Conservation (phyloP, 2,329 filamentous ascomycete species). For the Monosporascus sp. region DNA sequence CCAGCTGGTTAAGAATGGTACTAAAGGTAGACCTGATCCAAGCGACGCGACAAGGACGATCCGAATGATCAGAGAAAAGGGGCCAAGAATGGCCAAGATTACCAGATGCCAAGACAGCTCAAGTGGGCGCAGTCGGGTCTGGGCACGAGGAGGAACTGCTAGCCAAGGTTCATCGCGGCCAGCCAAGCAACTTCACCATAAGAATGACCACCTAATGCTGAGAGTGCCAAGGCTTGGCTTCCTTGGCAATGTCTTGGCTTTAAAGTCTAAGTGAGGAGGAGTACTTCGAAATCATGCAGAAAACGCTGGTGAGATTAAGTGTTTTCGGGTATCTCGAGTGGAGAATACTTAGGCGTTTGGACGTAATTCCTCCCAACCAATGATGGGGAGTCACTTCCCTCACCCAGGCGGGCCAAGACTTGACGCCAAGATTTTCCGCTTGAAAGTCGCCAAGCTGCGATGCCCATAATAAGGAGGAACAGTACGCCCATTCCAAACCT, state of each 20-base stretch:
- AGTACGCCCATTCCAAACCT: constrained; percentile 25
- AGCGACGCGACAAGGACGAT: background rate
- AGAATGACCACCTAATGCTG: constrained; percentile 10
- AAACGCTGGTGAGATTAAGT: constrained; percentile 13
- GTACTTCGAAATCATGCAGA: constrained; percentile 16
- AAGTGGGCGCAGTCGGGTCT: constrained; percentile 23
- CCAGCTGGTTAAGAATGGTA: background rate
- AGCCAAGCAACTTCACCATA: constrained; percentile 5
- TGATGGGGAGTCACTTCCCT: constrained; percentile 14
- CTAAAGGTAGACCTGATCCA: background rate
- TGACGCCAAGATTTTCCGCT: constrained; percentile 28
- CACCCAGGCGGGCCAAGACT: constrained; percentile 21
- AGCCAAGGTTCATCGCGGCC: constrained; percentile 13
- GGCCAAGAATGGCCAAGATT: constrained; percentile 11
- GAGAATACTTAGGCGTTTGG: constrained; percentile 16
- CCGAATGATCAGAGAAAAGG: constrained; percentile 1
- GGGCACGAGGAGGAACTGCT: constrained; percentile 20
- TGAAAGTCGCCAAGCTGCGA: constrained; percentile 25
- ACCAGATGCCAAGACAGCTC: constrained; percentile 6
- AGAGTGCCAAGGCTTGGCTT: background rate
- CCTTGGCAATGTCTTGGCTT: background rate
- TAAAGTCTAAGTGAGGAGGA: background rate
- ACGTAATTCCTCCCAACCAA: constrained; percentile 18
- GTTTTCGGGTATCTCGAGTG: constrained; percentile 14
- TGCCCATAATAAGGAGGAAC: constrained; percentile 24